Base-by-base conservation (phyloP, 139 green algal species). In the Chlorella vulgaris region DNA sequence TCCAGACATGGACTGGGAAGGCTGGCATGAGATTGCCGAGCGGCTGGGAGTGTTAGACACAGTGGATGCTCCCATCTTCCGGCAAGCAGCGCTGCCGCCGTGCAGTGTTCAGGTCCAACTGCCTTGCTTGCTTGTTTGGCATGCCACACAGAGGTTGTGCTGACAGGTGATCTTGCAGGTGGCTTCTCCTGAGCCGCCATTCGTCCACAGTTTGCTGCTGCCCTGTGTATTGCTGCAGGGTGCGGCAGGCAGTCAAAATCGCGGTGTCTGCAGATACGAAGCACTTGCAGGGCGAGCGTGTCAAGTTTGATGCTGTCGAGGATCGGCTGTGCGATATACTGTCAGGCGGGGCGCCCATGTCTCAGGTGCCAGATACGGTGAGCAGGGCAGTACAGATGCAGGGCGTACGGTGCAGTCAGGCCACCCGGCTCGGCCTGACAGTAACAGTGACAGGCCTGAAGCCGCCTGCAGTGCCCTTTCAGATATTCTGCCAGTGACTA, bases 311-410 rank as follows among this genome's bases (percentile, higher is more conserved):
- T 3, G 65, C 77, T 26, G 65, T 83, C 33, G 77, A 83, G 65
- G 47, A 42, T 26, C 63, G 65, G 35, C 60, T 76, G 47, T 6
- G 26, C 26, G 65, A 76, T 26, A 51, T 83, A 13, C 65, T 76
- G 35, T 74, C 61, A 4, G 76, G 76, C 31, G 42, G 42, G 29
- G 76, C 76, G 40, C 29, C 61, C 18, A 31, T 81, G 38, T 60
- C 61, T 10, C 76, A 81, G 22, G 55, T 81, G 61, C 61, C 76
- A 2, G 76, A 81, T 61, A 81, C 61, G 76, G 76, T 81, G 62
- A 28, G 76, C 2, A 1, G 35, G 18, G 31, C 2, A 33, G 62
- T 40, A 33, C 21, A 2, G 29, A 26, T n/a, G 62, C n/a, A 3
- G 47, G 47, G 47, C 47, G 15, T 10, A 55, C 15, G 47, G 47